phyloP scores from a whole-genome alignment of 2,329 filamentous ascomycete genomes.

The Calonectria pseudoreteaudii region DNA sequence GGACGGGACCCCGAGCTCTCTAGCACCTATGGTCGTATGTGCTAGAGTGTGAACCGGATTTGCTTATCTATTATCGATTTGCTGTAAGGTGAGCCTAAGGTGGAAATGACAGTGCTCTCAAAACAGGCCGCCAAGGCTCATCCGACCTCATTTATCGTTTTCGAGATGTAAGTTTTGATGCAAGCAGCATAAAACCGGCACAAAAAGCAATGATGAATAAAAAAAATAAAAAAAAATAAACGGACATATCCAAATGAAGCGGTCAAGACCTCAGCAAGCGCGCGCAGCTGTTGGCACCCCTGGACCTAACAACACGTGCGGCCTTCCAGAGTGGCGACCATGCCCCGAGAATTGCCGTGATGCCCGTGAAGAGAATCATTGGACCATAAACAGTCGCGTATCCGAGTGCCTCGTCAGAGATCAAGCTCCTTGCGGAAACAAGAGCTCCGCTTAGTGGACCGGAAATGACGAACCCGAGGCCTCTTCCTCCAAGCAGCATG shows the following conservation, averaged over 20 bases:
- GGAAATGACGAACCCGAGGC: conserved; percentile 44
- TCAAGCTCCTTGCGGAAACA: conserved; percentile 36
- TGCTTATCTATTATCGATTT: background rate
- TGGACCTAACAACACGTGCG: conserved; percentile 43
- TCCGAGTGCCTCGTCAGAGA: conserved; percentile 43
- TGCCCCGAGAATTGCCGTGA: conserved; percentile 46
- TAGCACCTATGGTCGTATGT: conserved; percentile 21
- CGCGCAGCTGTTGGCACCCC: conserved; percentile 7
- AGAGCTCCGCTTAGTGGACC: conserved; percentile 46
- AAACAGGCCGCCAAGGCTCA: background rate
- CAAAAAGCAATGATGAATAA: background rate
- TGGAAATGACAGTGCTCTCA: background rate
- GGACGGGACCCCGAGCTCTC: conserved; percentile 15
- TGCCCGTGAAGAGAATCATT: conserved; percentile 48
- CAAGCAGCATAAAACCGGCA: background rate
- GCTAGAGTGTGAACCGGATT: background rate
- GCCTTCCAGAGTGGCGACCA: conserved; percentile 53
- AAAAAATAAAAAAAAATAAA: background rate
- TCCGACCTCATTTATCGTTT: too few relatives aligned
- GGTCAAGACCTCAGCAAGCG: conserved; percentile 8
- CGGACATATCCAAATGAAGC: too few relatives aligned
- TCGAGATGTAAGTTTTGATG: too few relatives aligned
- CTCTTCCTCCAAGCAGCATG: conserved; percentile 46
- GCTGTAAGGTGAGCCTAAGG: background rate
- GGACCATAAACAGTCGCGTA: conserved; percentile 48